Conservation (phyloP, 2,329 filamentous ascomycete genomes). For the Grosmannia huntii region DNA sequence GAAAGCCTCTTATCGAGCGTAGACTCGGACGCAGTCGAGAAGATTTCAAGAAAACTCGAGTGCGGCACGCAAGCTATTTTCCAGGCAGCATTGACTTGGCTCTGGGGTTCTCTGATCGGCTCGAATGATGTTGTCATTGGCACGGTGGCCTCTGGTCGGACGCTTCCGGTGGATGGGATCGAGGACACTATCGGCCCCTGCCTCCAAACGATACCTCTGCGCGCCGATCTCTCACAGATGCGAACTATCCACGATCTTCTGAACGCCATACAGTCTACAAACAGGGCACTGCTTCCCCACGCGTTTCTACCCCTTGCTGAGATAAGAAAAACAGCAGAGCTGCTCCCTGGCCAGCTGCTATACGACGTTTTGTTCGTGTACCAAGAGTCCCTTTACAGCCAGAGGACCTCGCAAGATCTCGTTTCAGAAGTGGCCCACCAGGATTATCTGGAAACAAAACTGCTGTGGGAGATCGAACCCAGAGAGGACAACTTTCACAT, state of each 20-base stretch:
- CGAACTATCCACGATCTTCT: conserved; percentile 48
- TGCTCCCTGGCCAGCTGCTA: conserved; percentile 42
- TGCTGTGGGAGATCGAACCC: conserved; percentile 69
- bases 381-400: conserved; percentile 55
- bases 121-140: conserved; percentile 58
- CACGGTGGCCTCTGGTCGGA: conserved; percentile 70
- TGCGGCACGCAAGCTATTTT: conserved; percentile 60
- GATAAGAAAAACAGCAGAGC: conserved; percentile 48
- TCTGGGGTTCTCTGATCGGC: conserved; percentile 54
- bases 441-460: conserved; percentile 64
- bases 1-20: conserved; percentile 19
- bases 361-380: conserved; percentile 77
- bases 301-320: conserved; percentile 51
- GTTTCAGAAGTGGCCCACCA: conserved; percentile 45
- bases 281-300: conserved; percentile 52
- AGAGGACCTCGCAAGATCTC: conserved; percentile 10
- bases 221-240: conserved; percentile 43
- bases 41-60: conserved; percentile 24
- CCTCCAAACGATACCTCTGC: conserved; percentile 60
- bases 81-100: conserved; percentile 55
- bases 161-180: conserved; percentile 54
- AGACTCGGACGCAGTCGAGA: conserved; percentile 20
- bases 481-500: conserved; percentile 22
- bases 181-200: conserved; percentile 71
- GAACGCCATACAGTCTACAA: conserved; percentile 48